Percentiles rank a stretch among this genome's conserved stretches.
These are phyloP conservation scores for Polyporus arcularius DNA, from an alignment of 768 basidiomycete genomes.

Conservation along the genomic window DNA sequence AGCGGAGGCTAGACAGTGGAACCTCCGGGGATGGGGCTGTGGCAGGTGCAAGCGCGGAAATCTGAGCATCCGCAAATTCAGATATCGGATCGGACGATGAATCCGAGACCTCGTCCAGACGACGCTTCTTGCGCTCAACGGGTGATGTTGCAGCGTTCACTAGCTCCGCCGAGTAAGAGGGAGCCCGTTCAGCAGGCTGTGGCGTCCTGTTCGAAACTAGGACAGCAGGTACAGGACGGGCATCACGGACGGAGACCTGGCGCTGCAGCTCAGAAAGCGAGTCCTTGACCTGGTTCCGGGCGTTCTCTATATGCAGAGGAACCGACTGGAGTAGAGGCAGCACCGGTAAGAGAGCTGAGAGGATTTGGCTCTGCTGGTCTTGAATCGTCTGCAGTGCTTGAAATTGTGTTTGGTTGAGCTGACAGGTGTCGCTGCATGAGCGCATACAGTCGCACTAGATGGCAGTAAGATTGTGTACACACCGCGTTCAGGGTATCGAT, in stretches of 20 bases:
- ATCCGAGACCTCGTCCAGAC: background rate
- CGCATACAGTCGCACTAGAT: background rate
- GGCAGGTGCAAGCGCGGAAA: background rate
- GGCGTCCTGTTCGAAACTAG: background rate
- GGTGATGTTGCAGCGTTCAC: background rate
- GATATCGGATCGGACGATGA: too few relatives aligned
- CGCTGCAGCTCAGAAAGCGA: slow-evolving; percentile 13
- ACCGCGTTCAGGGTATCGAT: slow-evolving; percentile 28
- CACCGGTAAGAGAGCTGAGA: slow-evolving; percentile 57
- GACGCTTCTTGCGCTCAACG: slow-evolving; percentile 4
- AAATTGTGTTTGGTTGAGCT: slow-evolving; percentile 40
- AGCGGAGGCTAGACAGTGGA: background rate
- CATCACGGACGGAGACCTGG: background rate
- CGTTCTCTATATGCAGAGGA: slow-evolving; percentile 53
- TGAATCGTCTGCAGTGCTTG: slow-evolving; percentile 61
- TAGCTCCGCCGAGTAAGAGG: background rate
- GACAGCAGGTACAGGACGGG: background rate
- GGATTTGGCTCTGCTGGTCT: slow-evolving; percentile 58
- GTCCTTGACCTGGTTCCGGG: slow-evolving; percentile 27
- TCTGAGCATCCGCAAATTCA: too few relatives aligned
- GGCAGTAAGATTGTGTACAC: background rate
- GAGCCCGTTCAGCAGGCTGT: background rate
- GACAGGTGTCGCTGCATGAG: background rate
- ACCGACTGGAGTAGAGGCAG: slow-evolving; percentile 62
- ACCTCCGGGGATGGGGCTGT: background rate